A percentile compares a stretch with the other conserved stretches of the same genome.
These are phyloP conservation scores for Ceratocystis cacaofunesta DNA, from an alignment of 2,329 filamentous ascomycete species.

Conservation along the genomic window DNA sequence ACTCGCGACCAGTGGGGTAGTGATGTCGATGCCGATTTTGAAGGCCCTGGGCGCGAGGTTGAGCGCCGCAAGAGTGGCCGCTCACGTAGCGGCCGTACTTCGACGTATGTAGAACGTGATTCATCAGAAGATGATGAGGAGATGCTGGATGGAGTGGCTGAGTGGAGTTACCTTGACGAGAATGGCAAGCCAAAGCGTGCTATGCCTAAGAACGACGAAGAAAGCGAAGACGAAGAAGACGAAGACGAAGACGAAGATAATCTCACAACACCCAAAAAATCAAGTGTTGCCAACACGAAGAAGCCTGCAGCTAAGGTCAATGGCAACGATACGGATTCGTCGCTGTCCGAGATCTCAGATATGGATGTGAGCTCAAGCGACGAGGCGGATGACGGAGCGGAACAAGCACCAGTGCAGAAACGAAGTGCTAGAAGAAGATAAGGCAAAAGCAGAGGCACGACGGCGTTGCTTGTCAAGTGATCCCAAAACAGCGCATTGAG, in stretches of 20 bases:
- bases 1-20: constrained; percentile 14
- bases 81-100: constrained; percentile 25
- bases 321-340: constrained; percentile 13
- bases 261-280: background rate
- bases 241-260: constrained; percentile 18
- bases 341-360: constrained; percentile 16
- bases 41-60: constrained; percentile 18
- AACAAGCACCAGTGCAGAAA: background rate
- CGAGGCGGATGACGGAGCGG: background rate
- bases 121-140: constrained; percentile 45
- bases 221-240: constrained; percentile 17
- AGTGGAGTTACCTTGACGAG: constrained; percentile 39
- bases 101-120: constrained; percentile 40
- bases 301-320: background rate
- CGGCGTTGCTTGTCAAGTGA: background rate
- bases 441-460: background rate
- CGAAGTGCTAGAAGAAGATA: constrained; percentile 7
- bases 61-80: constrained; percentile 45
- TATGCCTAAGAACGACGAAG: constrained; percentile 16
- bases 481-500: background rate
- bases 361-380: constrained; percentile 10
- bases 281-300: background rate
- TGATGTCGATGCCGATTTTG: constrained; percentile 9
- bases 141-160: constrained; percentile 45
- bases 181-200: constrained; percentile 18